Conservation (phyloP, 495 filamentous ascomycete species). For the Aspergillus nidulans region DNA sequence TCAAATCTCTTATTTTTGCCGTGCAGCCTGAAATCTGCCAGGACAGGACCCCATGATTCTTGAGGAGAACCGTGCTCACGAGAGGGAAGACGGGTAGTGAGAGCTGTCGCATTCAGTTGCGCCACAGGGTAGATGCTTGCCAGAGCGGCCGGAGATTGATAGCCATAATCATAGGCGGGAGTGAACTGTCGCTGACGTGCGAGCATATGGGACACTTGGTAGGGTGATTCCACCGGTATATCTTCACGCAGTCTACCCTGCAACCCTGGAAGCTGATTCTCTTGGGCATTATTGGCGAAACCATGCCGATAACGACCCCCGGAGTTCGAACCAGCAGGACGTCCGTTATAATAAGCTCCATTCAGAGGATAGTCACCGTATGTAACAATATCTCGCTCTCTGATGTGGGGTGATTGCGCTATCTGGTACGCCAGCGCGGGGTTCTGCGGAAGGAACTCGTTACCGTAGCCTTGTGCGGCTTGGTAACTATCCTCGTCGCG, state of each 20-base stretch:
- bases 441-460: conserved; percentile 26
- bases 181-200: conserved; percentile 36
- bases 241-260: conserved; percentile 47
- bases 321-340: conserved; percentile 42
- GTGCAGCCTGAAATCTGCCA: conserved; percentile 76
- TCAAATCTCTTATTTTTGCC: conserved; percentile 77
- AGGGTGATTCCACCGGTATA: conserved; percentile 43
- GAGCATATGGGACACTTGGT: conserved; percentile 28
- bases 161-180: conserved; percentile 19
- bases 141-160: conserved; percentile 35
- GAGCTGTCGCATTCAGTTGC: conserved; percentile 25
- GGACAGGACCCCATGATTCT: conserved; percentile 62
- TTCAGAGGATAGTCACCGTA: conserved; percentile 54
- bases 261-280: conserved; percentile 37
- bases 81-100: conserved; percentile 44
- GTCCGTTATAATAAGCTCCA: conserved; percentile 54
- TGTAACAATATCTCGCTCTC: conserved; percentile 38
- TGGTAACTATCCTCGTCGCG: conserved; percentile 31
- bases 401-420: conserved; percentile 21
- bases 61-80: conserved; percentile 64
- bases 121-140: conserved; percentile 30
- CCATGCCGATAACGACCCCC: conserved; percentile 41
- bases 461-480: conserved; percentile 17
- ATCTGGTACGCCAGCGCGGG: conserved; percentile 28
- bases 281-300: conserved; percentile 33